Evolutionary conservation across 805 yeast genomes (phyloP).

Genomic region (Debaryomyces hansenii): DNA sequence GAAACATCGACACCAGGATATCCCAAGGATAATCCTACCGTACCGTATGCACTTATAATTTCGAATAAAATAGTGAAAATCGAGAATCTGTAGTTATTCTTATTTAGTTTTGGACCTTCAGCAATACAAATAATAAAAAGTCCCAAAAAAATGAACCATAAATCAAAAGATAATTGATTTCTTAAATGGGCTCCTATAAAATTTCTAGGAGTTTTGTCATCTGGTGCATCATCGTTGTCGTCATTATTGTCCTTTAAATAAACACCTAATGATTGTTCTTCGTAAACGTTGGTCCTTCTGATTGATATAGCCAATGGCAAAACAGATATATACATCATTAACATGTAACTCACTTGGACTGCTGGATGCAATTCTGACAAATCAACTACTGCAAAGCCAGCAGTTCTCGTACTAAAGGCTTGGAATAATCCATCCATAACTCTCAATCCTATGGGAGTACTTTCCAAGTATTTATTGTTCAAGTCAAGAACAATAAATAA

Average conservation of each 20-base stretch:
- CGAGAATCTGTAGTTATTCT: constrained; percentile 48
- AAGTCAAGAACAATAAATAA: constrained; percentile 79
- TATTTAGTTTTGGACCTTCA: constrained; percentile 65
- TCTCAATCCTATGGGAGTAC: constrained; percentile 63
- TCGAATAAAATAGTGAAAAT: constrained; percentile 81
- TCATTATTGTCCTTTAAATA: constrained; percentile 47
- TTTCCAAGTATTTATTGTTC: constrained; percentile 49
- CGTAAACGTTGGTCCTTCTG: constrained; percentile 96
- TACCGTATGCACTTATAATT: constrained; percentile 92
- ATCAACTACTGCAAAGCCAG: constrained; percentile 80
- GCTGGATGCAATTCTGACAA: constrained; percentile 78
- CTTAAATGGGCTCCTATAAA: constrained; percentile 87
- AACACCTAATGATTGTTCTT: constrained; percentile 95
- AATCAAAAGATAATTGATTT: constrained; percentile 87
- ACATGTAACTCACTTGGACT: constrained; percentile 86
- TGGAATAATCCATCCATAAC: constrained; percentile 85
- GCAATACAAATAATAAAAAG: constrained; percentile 83
- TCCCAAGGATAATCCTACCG: constrained; percentile 91
- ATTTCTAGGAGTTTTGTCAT: constrained; percentile 48
- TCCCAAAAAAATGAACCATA: constrained; percentile 91
- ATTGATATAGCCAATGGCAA: constrained; percentile 95
- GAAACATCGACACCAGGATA: constrained; percentile 69
- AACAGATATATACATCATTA: constrained; percentile 98
- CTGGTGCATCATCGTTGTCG: constrained; percentile 26
- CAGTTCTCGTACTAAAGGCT: constrained; percentile 91